A percentile compares a stretch with the other conserved stretches of the same genome.
Evolutionary conservation across 768 basidiomycete species (phyloP).

Genomic region (Tulasnella sp.): DNA sequence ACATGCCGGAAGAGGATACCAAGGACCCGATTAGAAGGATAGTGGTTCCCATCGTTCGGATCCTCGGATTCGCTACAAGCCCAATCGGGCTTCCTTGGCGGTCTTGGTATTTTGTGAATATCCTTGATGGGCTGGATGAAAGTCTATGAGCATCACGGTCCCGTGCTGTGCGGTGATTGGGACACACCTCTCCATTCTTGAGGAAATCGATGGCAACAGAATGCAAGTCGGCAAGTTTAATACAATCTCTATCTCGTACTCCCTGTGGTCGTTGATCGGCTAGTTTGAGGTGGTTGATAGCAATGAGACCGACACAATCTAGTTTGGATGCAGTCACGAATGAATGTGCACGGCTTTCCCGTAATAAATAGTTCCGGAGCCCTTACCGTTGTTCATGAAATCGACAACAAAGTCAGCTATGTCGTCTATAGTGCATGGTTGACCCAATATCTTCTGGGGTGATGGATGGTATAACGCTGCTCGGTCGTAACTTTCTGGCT

Average conservation of each 20-base stretch:
- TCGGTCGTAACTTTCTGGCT: background rate
- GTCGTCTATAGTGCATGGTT: conserved; percentile 17
- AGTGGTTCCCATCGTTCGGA: conserved; percentile 2
- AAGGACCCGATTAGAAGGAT: conserved; percentile 4
- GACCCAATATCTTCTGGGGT: background rate
- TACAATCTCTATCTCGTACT: conserved; percentile 18
- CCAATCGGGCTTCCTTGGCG: conserved; percentile 12
- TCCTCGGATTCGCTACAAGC: background rate
- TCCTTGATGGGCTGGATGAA: conserved; percentile 5
- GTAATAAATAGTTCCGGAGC: background rate
- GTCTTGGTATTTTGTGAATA: conserved; percentile 4
- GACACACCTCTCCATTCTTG: conserved; percentile 15
- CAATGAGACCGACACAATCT: conserved; percentile 20
- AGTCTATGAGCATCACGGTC: background rate
- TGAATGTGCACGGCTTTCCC: background rate
- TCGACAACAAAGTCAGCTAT: conserved; percentile 20
- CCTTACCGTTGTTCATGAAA: conserved; percentile 19
- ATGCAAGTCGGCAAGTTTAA: conserved; percentile 19
- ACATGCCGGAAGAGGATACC: conserved; percentile 15
- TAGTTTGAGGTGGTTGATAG: conserved; percentile 18
- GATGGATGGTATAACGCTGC: background rate
- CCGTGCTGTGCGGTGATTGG: background rate
- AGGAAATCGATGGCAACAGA: conserved; percentile 18
- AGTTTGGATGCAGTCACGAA: background rate
- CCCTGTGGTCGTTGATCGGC: conserved; percentile 21